Evolutionary conservation across 2,329 filamentous ascomycete genomes (phyloP).

Genomic region (Mycosphaerella sp.): DNA sequence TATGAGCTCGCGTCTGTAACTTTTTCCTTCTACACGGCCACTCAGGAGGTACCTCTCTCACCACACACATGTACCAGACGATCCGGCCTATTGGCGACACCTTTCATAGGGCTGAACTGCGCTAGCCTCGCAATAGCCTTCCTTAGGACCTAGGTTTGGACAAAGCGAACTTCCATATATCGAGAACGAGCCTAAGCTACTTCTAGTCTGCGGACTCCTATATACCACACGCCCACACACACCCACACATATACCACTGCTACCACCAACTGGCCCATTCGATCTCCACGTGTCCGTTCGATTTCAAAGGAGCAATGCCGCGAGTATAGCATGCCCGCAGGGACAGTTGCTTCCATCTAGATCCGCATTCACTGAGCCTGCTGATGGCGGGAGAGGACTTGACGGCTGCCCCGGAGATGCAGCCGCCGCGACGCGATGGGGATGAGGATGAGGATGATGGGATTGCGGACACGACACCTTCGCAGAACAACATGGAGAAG

Average conservation of each 20-base stretch:
- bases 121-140: background rate
- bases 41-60: too few species aligned
- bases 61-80: too few species aligned
- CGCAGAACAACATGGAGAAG: background rate
- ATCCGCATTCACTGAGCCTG: conserved; percentile 9
- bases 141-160: background rate
- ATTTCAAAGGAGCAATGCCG: background rate
- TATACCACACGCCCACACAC: background rate
- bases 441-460: conserved; percentile 10
- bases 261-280: too few species aligned
- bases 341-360: conserved; percentile 3
- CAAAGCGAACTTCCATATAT: background rate
- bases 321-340: conserved; percentile 12
- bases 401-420: conserved; percentile 7
- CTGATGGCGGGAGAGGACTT: conserved; percentile 31
- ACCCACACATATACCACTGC: too few species aligned
- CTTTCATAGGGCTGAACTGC: background rate
- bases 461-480: background rate
- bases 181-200: background rate
- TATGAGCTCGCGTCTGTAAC: too few species aligned
- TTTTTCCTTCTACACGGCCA: too few species aligned
- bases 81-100: background rate
- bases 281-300: background rate
- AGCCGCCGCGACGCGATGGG: conserved; percentile 9
- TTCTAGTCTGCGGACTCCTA: background rate